Conservation (phyloP, 1,139 yeast genomes). For the Wickerhamomyces sp. region DNA sequence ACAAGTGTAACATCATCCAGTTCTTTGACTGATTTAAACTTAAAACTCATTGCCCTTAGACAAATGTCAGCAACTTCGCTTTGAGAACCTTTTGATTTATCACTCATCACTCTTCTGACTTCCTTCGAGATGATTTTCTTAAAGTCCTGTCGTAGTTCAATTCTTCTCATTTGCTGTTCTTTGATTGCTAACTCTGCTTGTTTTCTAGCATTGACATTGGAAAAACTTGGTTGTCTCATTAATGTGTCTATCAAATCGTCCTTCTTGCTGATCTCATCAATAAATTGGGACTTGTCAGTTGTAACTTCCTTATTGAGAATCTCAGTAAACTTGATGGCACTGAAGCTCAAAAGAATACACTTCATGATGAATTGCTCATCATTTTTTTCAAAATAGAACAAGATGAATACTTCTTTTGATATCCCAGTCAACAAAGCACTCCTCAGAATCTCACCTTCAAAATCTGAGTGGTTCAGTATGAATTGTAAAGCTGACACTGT, state of each 20-base stretch:
- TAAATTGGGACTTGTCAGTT: conserved; percentile 7
- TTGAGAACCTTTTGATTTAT: conserved; percentile 10
- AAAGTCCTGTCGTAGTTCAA: conserved; percentile 14
- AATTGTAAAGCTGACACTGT: conserved; percentile 11
- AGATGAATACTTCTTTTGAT: conserved; percentile 7
- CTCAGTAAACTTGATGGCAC: conserved; percentile 7
- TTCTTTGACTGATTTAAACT: conserved; percentile 11
- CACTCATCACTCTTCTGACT: conserved; percentile 12
- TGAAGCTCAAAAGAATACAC: conserved; percentile 17
- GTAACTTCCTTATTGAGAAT: conserved; percentile 6
- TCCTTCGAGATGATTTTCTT: conserved; percentile 13
- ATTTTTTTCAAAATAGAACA: conserved; percentile 17
- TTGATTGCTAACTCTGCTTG: conserved; percentile 15
- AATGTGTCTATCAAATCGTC: conserved; percentile 22
- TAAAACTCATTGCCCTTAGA: conserved; percentile 17
- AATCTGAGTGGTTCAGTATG: conserved; percentile 14
- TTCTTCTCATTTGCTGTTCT: conserved; percentile 13
- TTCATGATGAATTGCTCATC: conserved; percentile 9
- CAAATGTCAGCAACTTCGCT: conserved; percentile 22
- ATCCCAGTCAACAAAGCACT: conserved; percentile 14
- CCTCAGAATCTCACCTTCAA: conserved; percentile 6
- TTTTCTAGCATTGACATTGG: conserved; percentile 14
- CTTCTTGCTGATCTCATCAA: conserved; percentile 15
- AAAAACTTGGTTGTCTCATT: conserved; percentile 10
- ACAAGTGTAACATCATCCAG: conserved; percentile 4